Evolutionary conservation across 495 filamentous ascomycete species (phyloP).

Genomic region (Thermothielavioides terrestris): DNA sequence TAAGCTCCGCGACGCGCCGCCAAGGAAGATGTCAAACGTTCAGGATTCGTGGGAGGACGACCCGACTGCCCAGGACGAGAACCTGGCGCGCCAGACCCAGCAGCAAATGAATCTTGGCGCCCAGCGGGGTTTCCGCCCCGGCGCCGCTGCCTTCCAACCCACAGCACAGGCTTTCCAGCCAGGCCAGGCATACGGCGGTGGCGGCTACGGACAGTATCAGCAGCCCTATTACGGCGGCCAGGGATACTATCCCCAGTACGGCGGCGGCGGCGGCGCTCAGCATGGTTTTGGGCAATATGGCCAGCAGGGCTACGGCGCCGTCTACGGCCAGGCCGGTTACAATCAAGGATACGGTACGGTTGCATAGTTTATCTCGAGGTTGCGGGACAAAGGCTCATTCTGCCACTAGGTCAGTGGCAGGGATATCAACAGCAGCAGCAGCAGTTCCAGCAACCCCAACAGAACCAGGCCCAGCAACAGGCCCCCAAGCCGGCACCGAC

Average conservation of each 20-base stretch:
- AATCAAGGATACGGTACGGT: conserved; percentile 52
- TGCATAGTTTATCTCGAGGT: conserved; percentile 3
- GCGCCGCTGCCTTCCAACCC: conserved; percentile 73
- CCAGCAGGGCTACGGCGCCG: conserved; percentile 42
- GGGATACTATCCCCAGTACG: conserved; percentile 50
- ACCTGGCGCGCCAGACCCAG: conserved; percentile 71
- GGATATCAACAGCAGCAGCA: conserved; percentile 45
- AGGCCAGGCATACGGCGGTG: conserved; percentile 52
- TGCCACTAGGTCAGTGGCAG: conserved; percentile 33
- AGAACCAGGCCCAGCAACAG: conserved; percentile 30
- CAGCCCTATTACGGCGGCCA: conserved; percentile 41
- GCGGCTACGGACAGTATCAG: conserved; percentile 39
- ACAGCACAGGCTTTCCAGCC: conserved; percentile 70
- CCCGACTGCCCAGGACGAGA: conserved; percentile 76
- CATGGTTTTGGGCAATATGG: conserved; percentile 48
- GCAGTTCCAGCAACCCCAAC: conserved; percentile 48
- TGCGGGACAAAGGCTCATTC: conserved; percentile 26
- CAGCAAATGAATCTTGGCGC: conserved; percentile 64
- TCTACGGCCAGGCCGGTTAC: conserved; percentile 43
- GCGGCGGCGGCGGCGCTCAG: conserved; percentile 31
- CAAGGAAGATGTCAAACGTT: conserved; percentile 58
- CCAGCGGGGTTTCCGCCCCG: conserved; percentile 58
- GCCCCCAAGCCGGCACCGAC: conserved; percentile 49
- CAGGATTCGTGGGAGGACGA: conserved; percentile 97
- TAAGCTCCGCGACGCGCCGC: neutral